Conservation (phyloP, 345 rosid species). For the Isatis tinctoria region DNA sequence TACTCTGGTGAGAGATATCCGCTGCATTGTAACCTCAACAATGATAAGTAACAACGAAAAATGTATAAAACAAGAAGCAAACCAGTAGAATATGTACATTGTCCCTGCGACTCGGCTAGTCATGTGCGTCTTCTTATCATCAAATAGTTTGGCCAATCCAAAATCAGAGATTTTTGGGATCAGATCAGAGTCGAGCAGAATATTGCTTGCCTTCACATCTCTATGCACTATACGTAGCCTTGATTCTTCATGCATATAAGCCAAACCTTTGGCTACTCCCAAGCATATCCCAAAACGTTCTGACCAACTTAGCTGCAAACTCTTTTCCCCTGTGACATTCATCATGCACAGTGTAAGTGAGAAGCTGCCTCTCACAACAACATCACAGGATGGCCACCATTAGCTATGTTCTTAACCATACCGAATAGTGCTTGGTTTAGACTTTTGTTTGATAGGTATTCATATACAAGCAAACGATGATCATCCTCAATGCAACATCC, state of each 20-base stretch:
- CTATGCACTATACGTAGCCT: conserved; percentile 31
- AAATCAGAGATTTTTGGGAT: conserved; percentile 29
- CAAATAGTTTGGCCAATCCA: conserved; percentile 17
- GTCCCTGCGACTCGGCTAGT: conserved; percentile 31
- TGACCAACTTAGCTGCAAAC: conserved; percentile 37
- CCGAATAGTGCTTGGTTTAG: conserved; percentile 38
- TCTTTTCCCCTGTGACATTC: conserved; percentile 31
- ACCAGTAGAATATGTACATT: background rate
- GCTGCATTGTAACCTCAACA: background rate
- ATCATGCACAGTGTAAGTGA: background rate
- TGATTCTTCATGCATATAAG: conserved; percentile 7
- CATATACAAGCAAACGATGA: conserved; percentile 45
- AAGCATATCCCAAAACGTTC: conserved; percentile 15
- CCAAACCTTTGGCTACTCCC: conserved; percentile 19
- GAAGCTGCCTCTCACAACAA: background rate
- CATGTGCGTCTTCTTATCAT: conserved; percentile 29
- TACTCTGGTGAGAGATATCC: conserved; percentile 65
- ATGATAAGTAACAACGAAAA: background rate
- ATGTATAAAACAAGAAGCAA: background rate
- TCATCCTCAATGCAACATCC: conserved; percentile 31
- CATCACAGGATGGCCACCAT: background rate
- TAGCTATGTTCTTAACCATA: background rate
- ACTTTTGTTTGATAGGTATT: conserved; percentile 45
- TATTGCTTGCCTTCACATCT: conserved; percentile 40
- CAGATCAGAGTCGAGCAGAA: conserved; percentile 43